A percentile compares a stretch with the other conserved stretches of the same genome.
Conservation (phyloP, 345 rosid genomes). For the Xanthoceras sorbifolium region DNA sequence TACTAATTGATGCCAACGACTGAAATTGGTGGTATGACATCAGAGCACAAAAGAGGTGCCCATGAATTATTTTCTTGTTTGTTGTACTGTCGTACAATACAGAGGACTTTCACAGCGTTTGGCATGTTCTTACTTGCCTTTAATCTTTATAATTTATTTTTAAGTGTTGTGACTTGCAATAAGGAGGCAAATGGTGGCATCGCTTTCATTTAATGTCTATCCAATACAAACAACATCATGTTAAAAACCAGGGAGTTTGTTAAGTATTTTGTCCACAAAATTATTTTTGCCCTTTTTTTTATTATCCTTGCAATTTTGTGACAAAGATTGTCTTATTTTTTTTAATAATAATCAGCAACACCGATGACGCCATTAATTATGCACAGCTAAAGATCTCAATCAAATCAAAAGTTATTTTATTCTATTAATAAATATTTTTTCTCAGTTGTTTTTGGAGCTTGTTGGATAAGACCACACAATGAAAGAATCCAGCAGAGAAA, state of each 20-base stretch:
- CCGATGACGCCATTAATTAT: neutral
- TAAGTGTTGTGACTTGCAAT: neutral
- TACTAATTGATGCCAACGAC: too few relatives aligned
- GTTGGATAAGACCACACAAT: neutral
- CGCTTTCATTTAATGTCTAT: constrained; percentile 19
- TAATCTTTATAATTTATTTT: neutral
- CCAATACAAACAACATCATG: neutral
- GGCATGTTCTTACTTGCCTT: neutral
- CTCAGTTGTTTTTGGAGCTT: neutral
- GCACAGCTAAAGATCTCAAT: too few relatives aligned
- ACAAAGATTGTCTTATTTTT: neutral
- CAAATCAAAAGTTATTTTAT: too few relatives aligned
- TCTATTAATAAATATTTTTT: too few relatives aligned
- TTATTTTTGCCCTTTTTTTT: neutral
- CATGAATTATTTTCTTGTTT: too few relatives aligned
- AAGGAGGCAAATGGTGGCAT: constrained; percentile 19
- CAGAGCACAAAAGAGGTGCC: too few relatives aligned
- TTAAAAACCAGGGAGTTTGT: neutral
- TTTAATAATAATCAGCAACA: neutral
- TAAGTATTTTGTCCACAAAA: neutral
- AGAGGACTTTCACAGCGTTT: neutral
- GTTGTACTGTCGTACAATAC: too few relatives aligned
- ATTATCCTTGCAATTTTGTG: too few relatives aligned
- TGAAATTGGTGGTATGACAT: too few relatives aligned
- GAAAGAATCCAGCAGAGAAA: neutral